These are phyloP conservation scores for Deinandra increscens DNA, from an alignment of 129 eudicot genomes.

Conservation along the genomic window DNA sequence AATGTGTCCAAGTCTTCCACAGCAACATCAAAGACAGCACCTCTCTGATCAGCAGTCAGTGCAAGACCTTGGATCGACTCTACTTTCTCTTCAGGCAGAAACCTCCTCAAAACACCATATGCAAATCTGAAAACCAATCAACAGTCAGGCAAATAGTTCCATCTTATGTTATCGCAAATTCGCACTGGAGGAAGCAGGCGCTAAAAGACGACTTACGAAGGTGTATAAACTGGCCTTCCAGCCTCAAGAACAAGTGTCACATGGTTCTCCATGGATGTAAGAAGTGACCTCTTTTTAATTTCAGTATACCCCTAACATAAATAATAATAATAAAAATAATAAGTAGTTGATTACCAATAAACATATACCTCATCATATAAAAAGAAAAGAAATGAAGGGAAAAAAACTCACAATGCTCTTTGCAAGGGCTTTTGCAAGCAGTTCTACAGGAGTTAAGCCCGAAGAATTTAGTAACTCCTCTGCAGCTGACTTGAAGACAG, in stretches of 20 bases:
- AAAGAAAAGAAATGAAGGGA: neutral
- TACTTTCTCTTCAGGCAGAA: conserved; percentile 80
- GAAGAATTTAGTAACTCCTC: conserved; percentile 67
- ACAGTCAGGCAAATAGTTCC: neutral
- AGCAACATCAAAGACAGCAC: conserved; percentile 78
- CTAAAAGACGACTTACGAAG: conserved; percentile 63
- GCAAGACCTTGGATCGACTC: conserved; percentile 77
- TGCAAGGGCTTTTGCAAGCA: conserved; percentile 92
- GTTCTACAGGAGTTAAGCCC: conserved; percentile 65
- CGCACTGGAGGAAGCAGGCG: neutral
- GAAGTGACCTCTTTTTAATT: conserved; percentile 77
- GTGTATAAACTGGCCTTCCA: conserved; percentile 69
- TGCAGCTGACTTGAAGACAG: conserved; percentile 81
- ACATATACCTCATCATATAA: neutral
- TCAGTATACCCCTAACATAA: conserved; percentile 75
- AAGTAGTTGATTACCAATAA: neutral
- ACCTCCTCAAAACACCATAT: conserved; percentile 70
- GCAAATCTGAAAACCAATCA: conserved; percentile 47
- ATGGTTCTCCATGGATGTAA: conserved; percentile 76
- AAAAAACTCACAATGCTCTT: conserved; percentile 64
- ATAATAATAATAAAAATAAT: too few species aligned
- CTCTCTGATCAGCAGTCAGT: conserved; percentile 75
- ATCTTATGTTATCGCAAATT: neutral
- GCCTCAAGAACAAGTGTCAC: conserved; percentile 73
- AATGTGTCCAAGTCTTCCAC: conserved; percentile 60